Conservation (phyloP, 2,329 filamentous ascomycete genomes). For the Claviceps spartinae region DNA sequence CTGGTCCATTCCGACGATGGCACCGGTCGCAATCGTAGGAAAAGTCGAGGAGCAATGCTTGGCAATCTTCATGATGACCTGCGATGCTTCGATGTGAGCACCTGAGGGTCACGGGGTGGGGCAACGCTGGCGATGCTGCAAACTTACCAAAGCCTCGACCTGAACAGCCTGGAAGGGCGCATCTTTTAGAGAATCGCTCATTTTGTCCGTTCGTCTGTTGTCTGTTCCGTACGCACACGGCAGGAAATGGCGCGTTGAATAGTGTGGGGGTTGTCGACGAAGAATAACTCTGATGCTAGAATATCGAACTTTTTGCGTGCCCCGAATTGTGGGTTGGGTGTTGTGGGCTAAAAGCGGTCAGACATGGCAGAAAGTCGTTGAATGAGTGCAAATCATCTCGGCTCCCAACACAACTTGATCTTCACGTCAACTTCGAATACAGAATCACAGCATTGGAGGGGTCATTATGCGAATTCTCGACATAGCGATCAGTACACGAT, state of each 20-base stretch:
- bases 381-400: not conserved
- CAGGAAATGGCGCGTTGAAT: conserved; percentile 14
- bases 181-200: conserved; percentile 51
- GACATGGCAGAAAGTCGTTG: conserved; percentile 19
- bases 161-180: conserved; percentile 73
- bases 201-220: conserved; percentile 23
- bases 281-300: conserved; percentile 18
- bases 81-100: conserved; percentile 6
- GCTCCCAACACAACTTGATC: not conserved
- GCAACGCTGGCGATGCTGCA: conserved; percentile 11
- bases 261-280: conserved; percentile 10
- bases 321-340: conserved; percentile 32
- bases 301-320: conserved; percentile 30
- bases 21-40: conserved; percentile 79
- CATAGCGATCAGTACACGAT: not conserved
- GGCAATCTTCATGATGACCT: conserved; percentile 97
- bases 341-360: conserved; percentile 29
- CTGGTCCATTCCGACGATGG: conserved; percentile 85
- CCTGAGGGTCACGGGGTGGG: conserved; percentile 21
- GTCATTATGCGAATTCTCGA: not conserved
- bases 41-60: conserved; percentile 85
- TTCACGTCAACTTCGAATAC: not conserved
- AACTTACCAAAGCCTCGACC: conserved; percentile 80
- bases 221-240: conserved; percentile 3
- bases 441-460: not conserved